phyloP scores from a whole-genome alignment of 176 grass and related monocot genomes.

The Aegilops longissima region DNA sequence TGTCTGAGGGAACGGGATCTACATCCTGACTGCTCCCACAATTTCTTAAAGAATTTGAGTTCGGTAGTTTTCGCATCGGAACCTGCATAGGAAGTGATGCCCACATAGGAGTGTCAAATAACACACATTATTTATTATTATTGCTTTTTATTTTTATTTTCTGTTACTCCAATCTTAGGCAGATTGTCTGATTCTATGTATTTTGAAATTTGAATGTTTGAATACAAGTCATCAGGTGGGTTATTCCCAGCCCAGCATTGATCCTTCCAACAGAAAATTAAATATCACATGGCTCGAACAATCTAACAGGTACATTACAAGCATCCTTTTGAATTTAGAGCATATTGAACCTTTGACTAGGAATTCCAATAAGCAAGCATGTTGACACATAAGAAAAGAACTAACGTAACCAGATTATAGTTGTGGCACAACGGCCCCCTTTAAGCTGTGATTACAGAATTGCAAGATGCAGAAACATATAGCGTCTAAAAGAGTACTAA shows the following conservation, averaged over 20 bases:
- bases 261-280: not conserved
- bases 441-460: not conserved
- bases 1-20: conserved; percentile 29
- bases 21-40: conserved; percentile 49
- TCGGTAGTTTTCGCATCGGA: conserved; percentile 59
- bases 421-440: not conserved
- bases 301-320: conserved; percentile 14
- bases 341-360: not conserved
- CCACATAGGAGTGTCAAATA: not conserved
- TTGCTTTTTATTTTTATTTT: not conserved
- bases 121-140: not conserved
- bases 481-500: not conserved
- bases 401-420: not conserved
- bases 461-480: not conserved
- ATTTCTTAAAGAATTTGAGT: conserved; percentile 68
- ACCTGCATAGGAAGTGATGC: conserved; percentile 43
- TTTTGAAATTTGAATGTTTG: not conserved
- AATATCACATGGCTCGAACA: not conserved
- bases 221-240: not conserved
- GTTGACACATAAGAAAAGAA: not conserved
- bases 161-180: not conserved
- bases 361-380: not conserved
- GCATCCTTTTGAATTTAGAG: not conserved
- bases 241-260: not conserved
- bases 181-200: not conserved